Evolutionary conservation across 495 filamentous ascomycete genomes (phyloP), one percentile per base, ranked within the genome.

Genomic region (Aspergillus mulundensis): DNA sequence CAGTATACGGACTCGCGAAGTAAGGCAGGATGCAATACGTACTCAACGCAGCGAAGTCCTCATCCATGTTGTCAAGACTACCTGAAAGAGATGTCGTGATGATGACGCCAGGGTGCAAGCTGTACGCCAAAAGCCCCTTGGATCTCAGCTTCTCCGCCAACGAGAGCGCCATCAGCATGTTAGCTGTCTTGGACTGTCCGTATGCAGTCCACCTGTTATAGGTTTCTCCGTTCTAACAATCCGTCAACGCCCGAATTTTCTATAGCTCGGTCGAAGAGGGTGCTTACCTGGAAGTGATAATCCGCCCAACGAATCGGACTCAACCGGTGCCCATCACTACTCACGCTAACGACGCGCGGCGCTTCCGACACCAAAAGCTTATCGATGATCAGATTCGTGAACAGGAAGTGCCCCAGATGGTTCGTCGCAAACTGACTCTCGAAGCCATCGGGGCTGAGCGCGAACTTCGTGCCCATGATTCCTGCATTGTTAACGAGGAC

Each of bases 381-480:
- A 1, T 64, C 61, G 55, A 83, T 72, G 40, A 87, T 63, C 61
- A 76, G 61, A 51, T 84, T 83, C 20, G 81, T 83, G 21, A 86
- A 71, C 5, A 86, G 57, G 57, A 86, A 86, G 48, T 81, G 81
- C 21, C 80, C 79, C 7, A 87, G 55, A 63, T 85, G 77, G 65
- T 82, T 83, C 1, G 73, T 71, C 1, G 69, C 81, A 20, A 87
- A 75, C 50, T 86, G 82, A 18, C 63, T 59, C 62, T 87, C 83
- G 39, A 79, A 59, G 0, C 73, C 73, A 15, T 77, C 75, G 18
- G 40, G 67, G 38, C 65, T 75, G 25, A 63, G 56, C 23, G 52
- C 55, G 56, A 62, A 75, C 21, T 61, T 69, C 39, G 61, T 61
- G 7, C 72, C 75, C 47, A 50, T 50, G 15, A 50, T 39, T 0